Evolutionary conservation across 768 basidiomycete genomes (phyloP), one percentile per base, ranked within the genome.

Genomic region (Leccinum uliginosum): DNA sequence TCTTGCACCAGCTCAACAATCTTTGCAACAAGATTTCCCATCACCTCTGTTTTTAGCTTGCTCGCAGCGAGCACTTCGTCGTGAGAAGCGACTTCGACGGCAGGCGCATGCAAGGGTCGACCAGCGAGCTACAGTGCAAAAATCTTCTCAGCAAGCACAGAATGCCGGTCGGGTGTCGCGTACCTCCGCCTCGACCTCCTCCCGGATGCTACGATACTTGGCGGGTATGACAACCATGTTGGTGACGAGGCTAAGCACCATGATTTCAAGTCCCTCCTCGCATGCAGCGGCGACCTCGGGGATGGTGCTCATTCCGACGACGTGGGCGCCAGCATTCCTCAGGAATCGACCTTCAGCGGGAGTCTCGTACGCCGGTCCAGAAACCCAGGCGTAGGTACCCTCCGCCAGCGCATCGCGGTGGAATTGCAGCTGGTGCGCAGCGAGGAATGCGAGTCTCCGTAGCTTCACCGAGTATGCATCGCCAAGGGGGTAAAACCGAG

Each of bases 261-360:
- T 76, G 51, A 89, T 83, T 53, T 89, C 80, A 54, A 95, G 62
- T 0, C 86, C 87, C 65, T 86, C 87, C 66, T 91, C 85, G 49
- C 83, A 73, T 9, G 88, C 93, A 0, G 84, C 88, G 23, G 93
- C 75, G 24, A 95, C 93, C 72, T 95, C 93, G 0, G 92, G 93
- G 15, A 94, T 82, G 0, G 93, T 95, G 62, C 89, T 92, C 93
- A 95, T 95, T 2, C 93, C 93, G 2, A 94, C 93, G n/a, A 93
- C 88, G 63, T 92, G 91, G 1, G 87, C 93, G 3, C 93, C 93
- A 0, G 83, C 84, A 8, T 74, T 72, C 15, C 87, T 75, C 40
- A 95, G 74, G 73, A 93, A 85, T 49, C 85, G 77, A 30, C 91
- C 93, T 63, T 96, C 93, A 0, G 91, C 92, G 3, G 88, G 84